Evolutionary conservation across 1,284 basidiomycete species (phyloP).

Genomic region (Tylopilus orsonianus): DNA sequence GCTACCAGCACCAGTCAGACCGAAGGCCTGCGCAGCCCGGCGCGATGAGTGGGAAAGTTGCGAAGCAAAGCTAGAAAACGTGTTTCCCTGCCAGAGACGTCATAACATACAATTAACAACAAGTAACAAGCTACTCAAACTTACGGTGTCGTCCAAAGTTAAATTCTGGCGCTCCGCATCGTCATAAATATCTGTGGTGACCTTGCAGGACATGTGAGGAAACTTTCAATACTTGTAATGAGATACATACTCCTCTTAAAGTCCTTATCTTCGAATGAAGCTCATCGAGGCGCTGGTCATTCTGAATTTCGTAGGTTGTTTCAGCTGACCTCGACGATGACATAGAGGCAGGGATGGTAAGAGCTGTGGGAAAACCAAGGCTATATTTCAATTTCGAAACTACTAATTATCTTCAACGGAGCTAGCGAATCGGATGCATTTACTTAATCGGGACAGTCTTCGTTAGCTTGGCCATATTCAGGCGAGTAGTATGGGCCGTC

Average conservation of each 20-base stretch:
- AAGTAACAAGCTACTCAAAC: slow-evolving; percentile 27
- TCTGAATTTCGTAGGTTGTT: slow-evolving; percentile 77
- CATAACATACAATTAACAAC: not conserved
- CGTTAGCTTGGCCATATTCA: too few species aligned
- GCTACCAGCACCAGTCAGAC: slow-evolving; percentile 55
- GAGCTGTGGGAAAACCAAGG: slow-evolving; percentile 19
- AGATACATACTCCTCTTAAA: slow-evolving; percentile 61
- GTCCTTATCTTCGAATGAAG: slow-evolving; percentile 78
- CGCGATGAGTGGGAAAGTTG: slow-evolving; percentile 63
- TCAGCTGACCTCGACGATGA: slow-evolving; percentile 45
- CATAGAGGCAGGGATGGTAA: slow-evolving; percentile 23
- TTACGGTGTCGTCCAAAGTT: slow-evolving; percentile 70
- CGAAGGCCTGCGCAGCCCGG: slow-evolving; percentile 69
- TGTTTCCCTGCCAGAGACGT: slow-evolving; percentile 48
- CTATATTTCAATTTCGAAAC: too few species aligned
- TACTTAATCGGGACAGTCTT: too few species aligned
- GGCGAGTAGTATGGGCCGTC: too few species aligned
- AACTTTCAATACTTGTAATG: slow-evolving; percentile 3
- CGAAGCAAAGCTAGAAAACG: slow-evolving; percentile 62
- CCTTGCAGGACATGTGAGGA: slow-evolving; percentile 39
- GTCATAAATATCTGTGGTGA: slow-evolving; percentile 78
- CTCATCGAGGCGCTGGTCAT: slow-evolving; percentile 78
- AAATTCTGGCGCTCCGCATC: slow-evolving; percentile 81
- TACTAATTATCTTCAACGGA: too few species aligned
- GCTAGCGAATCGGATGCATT: too few species aligned